Conservation (phyloP, 176 grass and related monocot genomes). For the Ampelocalamus luodianensis region DNA sequence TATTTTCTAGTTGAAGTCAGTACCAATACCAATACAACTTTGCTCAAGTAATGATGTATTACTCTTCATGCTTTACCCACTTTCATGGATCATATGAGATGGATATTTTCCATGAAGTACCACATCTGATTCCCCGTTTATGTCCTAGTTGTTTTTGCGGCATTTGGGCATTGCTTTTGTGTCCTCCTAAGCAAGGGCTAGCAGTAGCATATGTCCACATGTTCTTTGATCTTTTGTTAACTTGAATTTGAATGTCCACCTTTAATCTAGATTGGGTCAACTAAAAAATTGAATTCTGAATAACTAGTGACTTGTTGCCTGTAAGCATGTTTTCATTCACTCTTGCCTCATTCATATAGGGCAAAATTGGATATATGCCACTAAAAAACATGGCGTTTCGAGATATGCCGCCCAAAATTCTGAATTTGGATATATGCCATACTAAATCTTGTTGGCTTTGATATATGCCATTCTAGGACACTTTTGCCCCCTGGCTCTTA, state of each 20-base stretch:
- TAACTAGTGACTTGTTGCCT: neutral
- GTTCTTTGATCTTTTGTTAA: neutral
- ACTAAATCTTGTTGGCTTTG: too few relatives aligned
- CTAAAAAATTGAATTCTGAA: neutral
- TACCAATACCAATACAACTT: neutral
- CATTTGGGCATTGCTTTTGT: neutral
- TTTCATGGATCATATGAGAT: constrained; percentile 32
- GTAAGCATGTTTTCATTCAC: neutral
- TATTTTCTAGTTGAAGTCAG: constrained; percentile 33
- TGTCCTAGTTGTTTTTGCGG: constrained; percentile 2
- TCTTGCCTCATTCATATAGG: neutral
- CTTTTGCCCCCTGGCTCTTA: too few relatives aligned
- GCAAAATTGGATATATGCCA: too few relatives aligned
- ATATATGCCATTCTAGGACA: too few relatives aligned
- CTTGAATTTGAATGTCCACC: neutral
- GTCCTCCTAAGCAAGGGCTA: neutral
- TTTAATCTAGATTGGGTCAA: neutral
- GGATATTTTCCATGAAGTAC: constrained; percentile 3
- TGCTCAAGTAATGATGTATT: constrained; percentile 12
- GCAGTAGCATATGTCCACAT: neutral
- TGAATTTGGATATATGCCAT: too few relatives aligned
- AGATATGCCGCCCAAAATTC: too few relatives aligned
- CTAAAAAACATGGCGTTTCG: too few relatives aligned
- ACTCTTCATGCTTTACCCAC: neutral
- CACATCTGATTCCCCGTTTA: neutral